phyloP scores from a whole-genome alignment of 148 eudicot genomes.

The Limonium bicolor region DNA sequence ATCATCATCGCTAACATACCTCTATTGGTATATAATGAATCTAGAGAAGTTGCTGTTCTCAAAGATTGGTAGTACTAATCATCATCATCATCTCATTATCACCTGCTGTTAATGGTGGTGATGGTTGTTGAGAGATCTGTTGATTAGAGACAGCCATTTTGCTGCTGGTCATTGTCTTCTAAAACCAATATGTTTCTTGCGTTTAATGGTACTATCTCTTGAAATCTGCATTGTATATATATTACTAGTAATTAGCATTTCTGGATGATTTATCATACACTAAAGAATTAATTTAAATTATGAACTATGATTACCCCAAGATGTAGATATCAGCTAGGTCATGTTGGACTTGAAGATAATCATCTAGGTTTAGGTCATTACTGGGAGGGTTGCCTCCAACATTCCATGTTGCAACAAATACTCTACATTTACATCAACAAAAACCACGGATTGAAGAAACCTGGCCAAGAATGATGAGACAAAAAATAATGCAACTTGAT shows the following conservation, averaged over 20 bases:
- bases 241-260: not conserved
- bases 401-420: conserved; percentile 68
- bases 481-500: too few relatives aligned
- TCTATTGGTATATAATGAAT: conserved; percentile 30
- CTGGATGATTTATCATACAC: not conserved
- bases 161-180: conserved; percentile 69
- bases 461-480: not conserved
- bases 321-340: conserved; percentile 43
- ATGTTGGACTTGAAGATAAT: conserved; percentile 38
- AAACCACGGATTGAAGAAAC: not conserved
- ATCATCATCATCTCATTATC: conserved; percentile 42
- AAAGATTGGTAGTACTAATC: conserved; percentile 30
- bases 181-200: conserved; percentile 61
- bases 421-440: conserved; percentile 11
- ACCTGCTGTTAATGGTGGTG: conserved; percentile 4
- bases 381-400: conserved; percentile 56
- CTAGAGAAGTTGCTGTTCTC: conserved; percentile 41
- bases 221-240: conserved; percentile 24
- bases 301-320: conserved; percentile 29
- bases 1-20: conserved; percentile 20
- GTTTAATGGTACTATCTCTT: conserved; percentile 67
- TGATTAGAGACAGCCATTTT: conserved; percentile 48
- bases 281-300: not conserved
- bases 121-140: conserved; percentile 33
- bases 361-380: conserved; percentile 34